These are phyloP conservation scores for Pseudodiploospora longispora DNA, from an alignment of 2,329 filamentous ascomycete genomes.

Conservation along the genomic window DNA sequence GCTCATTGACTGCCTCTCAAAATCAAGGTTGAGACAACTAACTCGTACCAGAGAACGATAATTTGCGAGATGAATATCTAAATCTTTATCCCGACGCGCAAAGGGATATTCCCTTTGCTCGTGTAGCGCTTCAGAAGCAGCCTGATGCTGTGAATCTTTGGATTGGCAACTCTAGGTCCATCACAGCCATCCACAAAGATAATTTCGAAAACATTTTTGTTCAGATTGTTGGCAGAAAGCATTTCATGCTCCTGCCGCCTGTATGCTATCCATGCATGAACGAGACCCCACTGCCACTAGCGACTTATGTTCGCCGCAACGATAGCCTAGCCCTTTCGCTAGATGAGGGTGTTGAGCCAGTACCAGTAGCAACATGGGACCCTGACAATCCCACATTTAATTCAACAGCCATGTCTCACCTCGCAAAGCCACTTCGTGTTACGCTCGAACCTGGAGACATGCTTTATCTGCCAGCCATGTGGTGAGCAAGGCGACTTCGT, in stretches of 20 bases:
- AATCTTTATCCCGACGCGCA: conserved; percentile 56
- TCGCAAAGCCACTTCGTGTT: conserved; percentile 55
- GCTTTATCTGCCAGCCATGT: conserved; percentile 74
- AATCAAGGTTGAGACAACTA: too few relatives aligned
- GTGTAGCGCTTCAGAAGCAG: conserved; percentile 55
- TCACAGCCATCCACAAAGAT: conserved; percentile 71
- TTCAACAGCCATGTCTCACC: conserved; percentile 49
- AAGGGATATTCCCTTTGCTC: conserved; percentile 59
- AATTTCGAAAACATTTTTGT: conserved; percentile 83
- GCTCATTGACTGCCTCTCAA: not conserved
- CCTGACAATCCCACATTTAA: conserved; percentile 48
- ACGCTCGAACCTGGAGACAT: conserved; percentile 68
- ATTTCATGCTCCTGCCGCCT: conserved; percentile 68
- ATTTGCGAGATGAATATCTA: conserved; percentile 65
- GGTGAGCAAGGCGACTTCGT: conserved; percentile 38
- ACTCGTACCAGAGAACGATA: conserved; percentile 60
- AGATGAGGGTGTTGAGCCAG: conserved; percentile 26
- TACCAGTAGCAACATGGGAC: conserved; percentile 70
- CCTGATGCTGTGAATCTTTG: conserved; percentile 78
- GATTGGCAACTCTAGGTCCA: conserved; percentile 65
- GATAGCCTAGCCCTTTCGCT: conserved; percentile 21
- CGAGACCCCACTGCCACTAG: conserved; percentile 49
- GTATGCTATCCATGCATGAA: conserved; percentile 61
- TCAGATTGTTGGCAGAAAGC: conserved; percentile 63
- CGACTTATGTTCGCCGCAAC: conserved; percentile 44